Percentiles rank a stretch among this genome's conserved stretches.
These are phyloP conservation scores for Sedum album DNA, from an alignment of 164 flowering plant species.

Conservation along the genomic window DNA sequence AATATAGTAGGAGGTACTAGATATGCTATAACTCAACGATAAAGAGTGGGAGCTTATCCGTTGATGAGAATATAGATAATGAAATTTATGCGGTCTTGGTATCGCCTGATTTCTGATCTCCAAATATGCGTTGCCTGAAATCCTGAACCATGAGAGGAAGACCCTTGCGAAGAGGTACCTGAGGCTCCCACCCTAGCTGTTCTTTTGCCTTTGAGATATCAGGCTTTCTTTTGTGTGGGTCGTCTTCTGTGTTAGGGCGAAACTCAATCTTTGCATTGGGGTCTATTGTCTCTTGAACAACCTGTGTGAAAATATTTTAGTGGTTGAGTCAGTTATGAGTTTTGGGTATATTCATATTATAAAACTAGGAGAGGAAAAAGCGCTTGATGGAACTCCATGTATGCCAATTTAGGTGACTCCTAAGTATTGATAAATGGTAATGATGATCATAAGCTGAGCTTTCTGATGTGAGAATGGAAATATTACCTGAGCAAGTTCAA, in stretches of 20 bases:
- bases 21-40: not conserved
- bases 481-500: conserved; percentile 75
- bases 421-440: no score
- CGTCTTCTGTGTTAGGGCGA: conserved; percentile 86
- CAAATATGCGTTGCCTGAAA: conserved; percentile 76
- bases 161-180: conserved; percentile 65
- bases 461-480: not conserved
- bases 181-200: conserved; percentile 82
- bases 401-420: no score
- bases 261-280: conserved; percentile 88
- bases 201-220: conserved; percentile 86
- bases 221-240: conserved; percentile 97
- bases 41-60: not conserved
- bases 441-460: not conserved
- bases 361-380: not conserved
- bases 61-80: not conserved
- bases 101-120: conserved; percentile 53
- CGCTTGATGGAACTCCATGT: not conserved
- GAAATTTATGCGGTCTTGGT: conserved; percentile 8
- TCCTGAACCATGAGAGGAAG: conserved; percentile 86
- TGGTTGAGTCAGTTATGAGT: not conserved
- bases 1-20: not conserved
- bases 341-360: not conserved
- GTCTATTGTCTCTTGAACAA: conserved; percentile 87
- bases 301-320: conserved; percentile 32